Conservation (phyloP, 208 protist species). For the Leishmania braziliensis region DNA sequence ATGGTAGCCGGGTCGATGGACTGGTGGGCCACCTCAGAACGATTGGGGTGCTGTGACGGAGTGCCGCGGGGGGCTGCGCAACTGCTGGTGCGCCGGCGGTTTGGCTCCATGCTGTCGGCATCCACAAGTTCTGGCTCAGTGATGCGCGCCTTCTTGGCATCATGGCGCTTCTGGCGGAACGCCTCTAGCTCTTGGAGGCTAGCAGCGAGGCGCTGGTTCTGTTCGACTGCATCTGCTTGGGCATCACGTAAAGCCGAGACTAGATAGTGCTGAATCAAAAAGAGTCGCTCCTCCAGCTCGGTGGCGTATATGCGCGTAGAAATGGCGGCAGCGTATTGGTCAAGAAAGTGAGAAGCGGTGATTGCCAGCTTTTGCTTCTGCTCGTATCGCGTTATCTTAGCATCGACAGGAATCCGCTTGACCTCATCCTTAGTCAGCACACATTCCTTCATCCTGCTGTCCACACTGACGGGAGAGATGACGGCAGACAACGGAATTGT, state of each 20-base stretch:
- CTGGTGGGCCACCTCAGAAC: neutral
- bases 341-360: constrained; percentile 3
- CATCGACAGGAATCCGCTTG: constrained; percentile 31
- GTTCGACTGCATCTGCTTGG: neutral
- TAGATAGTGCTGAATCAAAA: constrained; percentile 19
- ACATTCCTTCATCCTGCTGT: constrained; percentile 42
- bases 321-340: constrained; percentile 12
- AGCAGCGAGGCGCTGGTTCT: neutral
- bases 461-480: constrained; percentile 55
- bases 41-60: neutral
- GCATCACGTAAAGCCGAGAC: constrained; percentile 6
- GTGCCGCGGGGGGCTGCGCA: neutral
- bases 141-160: constrained; percentile 20
- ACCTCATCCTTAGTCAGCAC: constrained; percentile 71
- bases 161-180: constrained; percentile 32
- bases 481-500: constrained; percentile 55
- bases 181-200: constrained; percentile 23
- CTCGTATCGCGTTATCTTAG: constrained; percentile 32
- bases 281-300: constrained; percentile 23
- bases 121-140: constrained; percentile 13
- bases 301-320: constrained; percentile 6
- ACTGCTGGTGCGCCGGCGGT: neutral
- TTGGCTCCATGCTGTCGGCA: constrained; percentile 4
- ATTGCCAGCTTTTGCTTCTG: constrained; percentile 26
- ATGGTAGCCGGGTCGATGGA: constrained; percentile 20